These are phyloP conservation scores for Aaosphaeria pasadenensis DNA, from an alignment of 2,329 filamentous ascomycete species.

Conservation along the genomic window DNA sequence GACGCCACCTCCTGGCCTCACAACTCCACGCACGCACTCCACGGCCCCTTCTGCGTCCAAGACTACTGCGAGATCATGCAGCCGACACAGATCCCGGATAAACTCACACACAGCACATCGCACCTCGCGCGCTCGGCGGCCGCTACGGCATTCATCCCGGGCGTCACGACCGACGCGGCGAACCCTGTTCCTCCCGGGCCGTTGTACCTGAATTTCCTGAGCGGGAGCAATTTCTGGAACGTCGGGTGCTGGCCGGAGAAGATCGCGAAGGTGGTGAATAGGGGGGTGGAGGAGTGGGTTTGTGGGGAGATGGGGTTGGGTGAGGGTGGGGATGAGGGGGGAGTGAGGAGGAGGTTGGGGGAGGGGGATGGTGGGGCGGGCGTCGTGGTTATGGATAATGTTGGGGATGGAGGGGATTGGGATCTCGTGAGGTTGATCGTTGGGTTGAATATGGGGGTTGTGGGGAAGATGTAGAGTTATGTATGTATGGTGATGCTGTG, in stretches of 20 bases:
- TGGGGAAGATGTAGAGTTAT: constrained; percentile 4
- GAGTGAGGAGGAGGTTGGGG: constrained; percentile 45
- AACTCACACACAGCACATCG: constrained; percentile 69
- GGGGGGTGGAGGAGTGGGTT: constrained; percentile 62
- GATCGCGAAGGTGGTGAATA: constrained; percentile 85
- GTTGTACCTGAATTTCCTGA: constrained; percentile 87
- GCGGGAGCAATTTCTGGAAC: constrained; percentile 92
- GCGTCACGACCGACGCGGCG: constrained; percentile 35
- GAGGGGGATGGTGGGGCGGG: constrained; percentile 69
- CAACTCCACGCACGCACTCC: constrained; percentile 60
- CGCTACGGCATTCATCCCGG: constrained; percentile 36
- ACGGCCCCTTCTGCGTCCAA: constrained; percentile 72
- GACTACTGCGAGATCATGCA: constrained; percentile 90
- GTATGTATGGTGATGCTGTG: not conserved
- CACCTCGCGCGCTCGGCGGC: constrained; percentile 69
- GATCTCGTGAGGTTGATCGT: constrained; percentile 83
- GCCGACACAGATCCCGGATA: constrained; percentile 72
- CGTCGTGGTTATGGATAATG: constrained; percentile 91
- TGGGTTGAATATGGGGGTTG: constrained; percentile 75
- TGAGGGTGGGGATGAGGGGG: constrained; percentile 7
- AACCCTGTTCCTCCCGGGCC: constrained; percentile 53
- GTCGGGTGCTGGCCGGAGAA: constrained; percentile 88
- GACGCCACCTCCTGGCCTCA: constrained; percentile 73
- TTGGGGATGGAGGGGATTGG: constrained; percentile 84
- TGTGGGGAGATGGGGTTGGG: constrained; percentile 50